These are phyloP conservation scores for Pyricularia sp. DNA, from an alignment of 2,329 filamentous ascomycete species.

Conservation along the genomic window DNA sequence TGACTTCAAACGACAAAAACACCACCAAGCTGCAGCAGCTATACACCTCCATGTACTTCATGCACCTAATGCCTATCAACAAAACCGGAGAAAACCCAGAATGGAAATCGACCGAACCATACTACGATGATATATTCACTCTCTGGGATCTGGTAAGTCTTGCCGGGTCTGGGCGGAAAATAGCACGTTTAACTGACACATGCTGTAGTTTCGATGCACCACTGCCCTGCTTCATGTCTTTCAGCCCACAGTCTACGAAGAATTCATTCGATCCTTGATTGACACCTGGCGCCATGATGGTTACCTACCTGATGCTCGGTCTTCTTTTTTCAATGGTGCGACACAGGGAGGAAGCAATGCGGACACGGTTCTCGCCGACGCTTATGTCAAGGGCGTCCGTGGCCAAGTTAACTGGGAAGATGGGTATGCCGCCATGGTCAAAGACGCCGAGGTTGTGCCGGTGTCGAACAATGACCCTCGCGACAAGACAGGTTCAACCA, in stretches of 20 bases:
- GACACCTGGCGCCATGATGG: constrained; percentile 55
- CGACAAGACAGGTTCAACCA: constrained; percentile 46
- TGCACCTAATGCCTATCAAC: constrained; percentile 56
- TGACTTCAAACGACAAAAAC: constrained; percentile 45
- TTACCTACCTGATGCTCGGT: constrained; percentile 52
- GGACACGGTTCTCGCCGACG: constrained; percentile 61
- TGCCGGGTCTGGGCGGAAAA: constrained; percentile 5
- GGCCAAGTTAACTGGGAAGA: constrained; percentile 51
- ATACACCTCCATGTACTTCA: constrained; percentile 57
- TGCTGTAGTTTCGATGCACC: constrained; percentile 41
- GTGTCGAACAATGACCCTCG: constrained; percentile 44
- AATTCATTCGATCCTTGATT: constrained; percentile 52
- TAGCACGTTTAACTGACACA: neutral
- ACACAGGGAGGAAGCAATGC: constrained; percentile 58
- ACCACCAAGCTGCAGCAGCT: constrained; percentile 43
- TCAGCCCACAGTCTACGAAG: constrained; percentile 48
- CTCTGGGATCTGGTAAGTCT: constrained; percentile 41
- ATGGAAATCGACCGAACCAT: constrained; percentile 52
- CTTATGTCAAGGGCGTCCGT: constrained; percentile 54
- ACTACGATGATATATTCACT: constrained; percentile 60
- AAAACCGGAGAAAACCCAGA: constrained; percentile 57
- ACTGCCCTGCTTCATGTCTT: constrained; percentile 53
- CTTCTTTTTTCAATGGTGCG: constrained; percentile 55
- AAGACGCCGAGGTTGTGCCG: constrained; percentile 51
- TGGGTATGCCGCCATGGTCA: constrained; percentile 49